A percentile compares a stretch with the other conserved stretches of the same genome.
phyloP scores from a whole-genome alignment of 495 filamentous ascomycete genomes.

The Penicillium dipodomyicola region DNA sequence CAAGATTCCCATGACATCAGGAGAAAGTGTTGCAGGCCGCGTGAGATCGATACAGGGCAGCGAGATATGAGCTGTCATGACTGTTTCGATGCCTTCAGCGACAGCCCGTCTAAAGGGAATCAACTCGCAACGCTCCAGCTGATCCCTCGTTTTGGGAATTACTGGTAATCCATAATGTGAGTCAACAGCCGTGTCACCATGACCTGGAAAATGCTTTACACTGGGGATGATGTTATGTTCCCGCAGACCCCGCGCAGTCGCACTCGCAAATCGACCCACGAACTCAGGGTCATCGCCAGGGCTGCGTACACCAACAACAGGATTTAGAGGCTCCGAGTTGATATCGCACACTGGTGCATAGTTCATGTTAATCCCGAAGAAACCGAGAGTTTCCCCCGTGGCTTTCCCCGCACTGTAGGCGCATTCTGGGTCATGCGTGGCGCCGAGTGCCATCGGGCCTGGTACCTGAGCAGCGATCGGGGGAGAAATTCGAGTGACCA shows the following conservation, averaged over 20 bases:
- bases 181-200: slow-evolving; percentile 44
- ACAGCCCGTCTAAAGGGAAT: slow-evolving; percentile 45
- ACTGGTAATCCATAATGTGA: slow-evolving; percentile 45
- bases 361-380: slow-evolving; percentile 47
- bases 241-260: slow-evolving; percentile 36
- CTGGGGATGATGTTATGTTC: slow-evolving; percentile 40
- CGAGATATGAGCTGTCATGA: slow-evolving; percentile 48
- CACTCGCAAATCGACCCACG: slow-evolving; percentile 40
- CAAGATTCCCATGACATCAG: slow-evolving; percentile 37
- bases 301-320: slow-evolving; percentile 45
- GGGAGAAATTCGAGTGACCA: slow-evolving; percentile 44
- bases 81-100: slow-evolving; percentile 40
- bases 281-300: slow-evolving; percentile 42
- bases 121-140: slow-evolving; percentile 41
- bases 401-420: slow-evolving; percentile 38
- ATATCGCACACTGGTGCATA: slow-evolving; percentile 46
- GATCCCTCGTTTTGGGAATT: slow-evolving; percentile 37
- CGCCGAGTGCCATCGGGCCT: slow-evolving; percentile 43
- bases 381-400: slow-evolving; percentile 36
- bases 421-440: slow-evolving; percentile 37
- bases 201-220: slow-evolving; percentile 46
- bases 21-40: slow-evolving; percentile 40
- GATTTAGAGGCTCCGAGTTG: slow-evolving; percentile 45
- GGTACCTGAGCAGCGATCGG: slow-evolving; percentile 44
- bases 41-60: slow-evolving; percentile 36